Evolutionary conservation across 1,284 basidiomycete species (phyloP), one percentile per base, ranked within the genome.

Genomic region (Ustilago bromivora): DNA sequence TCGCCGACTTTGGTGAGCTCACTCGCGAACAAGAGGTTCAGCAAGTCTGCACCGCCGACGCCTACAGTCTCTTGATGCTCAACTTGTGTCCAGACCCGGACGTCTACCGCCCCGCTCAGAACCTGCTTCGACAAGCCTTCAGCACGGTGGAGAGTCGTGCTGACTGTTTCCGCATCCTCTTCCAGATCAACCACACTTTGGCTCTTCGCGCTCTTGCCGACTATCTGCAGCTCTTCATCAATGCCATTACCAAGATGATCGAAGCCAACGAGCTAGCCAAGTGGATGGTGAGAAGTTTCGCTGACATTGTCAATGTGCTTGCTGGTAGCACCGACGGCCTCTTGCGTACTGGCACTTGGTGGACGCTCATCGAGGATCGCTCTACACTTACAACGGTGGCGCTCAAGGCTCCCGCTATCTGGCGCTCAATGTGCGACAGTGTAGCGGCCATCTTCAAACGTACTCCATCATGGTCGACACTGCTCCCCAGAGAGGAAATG

Each of bases 221-320:
- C 49, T 83, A 71, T 19, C 67, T 84, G 9, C 57, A 75, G 43
- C 52, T 57, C 12, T 84, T 84, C 57, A 57, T 81, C 36, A 46
- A 46, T 10, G 78, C 72, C 11, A 64, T 76, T 11, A 57, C 41
- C 23, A 60, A 57, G 19, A 61, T 84, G 11, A 60, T 84, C 15
- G 76, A 80, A 23, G 84, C 82, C 41, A 78, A 79, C 55, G 68
- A 80, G 23, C 65, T 80, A 10, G 84, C 84, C 3, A 78, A 79
- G 28, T 82, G 78, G 73, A 78, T 81, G 57, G 76, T 86, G 13
- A 65, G 76, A 49, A 73, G 81, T 34, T 80, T 84, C 34, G 81
- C 82, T 40, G 83, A 86, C 60, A 71, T 85, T 19, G 66, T 85
- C 68, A 79, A 82, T 43, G 82, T 82, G 17, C 74, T 86, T 23